Evolutionary conservation across 495 filamentous ascomycete genomes (phyloP), one percentile per base, ranked within the genome.

Genomic region (Xylaria grammica): DNA sequence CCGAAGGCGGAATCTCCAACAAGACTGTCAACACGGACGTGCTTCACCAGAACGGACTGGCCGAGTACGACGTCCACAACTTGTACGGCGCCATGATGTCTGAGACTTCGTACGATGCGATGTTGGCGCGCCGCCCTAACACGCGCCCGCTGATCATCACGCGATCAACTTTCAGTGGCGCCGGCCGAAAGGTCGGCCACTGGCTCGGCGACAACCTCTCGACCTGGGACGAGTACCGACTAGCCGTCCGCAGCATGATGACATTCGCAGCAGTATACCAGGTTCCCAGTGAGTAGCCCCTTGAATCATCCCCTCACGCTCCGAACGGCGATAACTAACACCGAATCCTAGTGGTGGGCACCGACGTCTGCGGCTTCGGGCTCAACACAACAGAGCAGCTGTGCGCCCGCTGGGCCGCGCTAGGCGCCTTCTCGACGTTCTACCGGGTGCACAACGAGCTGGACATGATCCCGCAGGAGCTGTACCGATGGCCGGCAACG

Each of bases 71-170:
- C 54, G 89, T 87, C 2, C 93, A 97, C 75, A 97, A 97, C 71
- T 75, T 96, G 11, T 95, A 91, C 73, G 93, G 93, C 44, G 87
- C 85, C 10, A 92, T 96, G 91, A 97, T 96, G 93, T 88, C 86
- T 27, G 77, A 83, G 9, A 77, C 85, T 1, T 90, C 87, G 24
- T 81, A 86, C 60, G 71, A 82, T 4, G 89, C 91, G 9, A 91
- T 96, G 91, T 76, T 86, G 10, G 74, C 79, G 34, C 85, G 91
- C 38, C 87, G 90, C 2, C 91, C 92, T 0, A 74, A 71, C 1
- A 78, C 85, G 1, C 85, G 92, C 0, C 91, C 93, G 4, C 68
- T 96, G 57, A 79, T 96, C 64, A 96, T 97, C 72, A 94, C 92
- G 19, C 89, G 93, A 22, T 89, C 86, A 62, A 96, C 91, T 2